Evolutionary conservation across 192 early-diverging fungal genomes (phyloP).

Genomic region (Dissophora ornata): DNA sequence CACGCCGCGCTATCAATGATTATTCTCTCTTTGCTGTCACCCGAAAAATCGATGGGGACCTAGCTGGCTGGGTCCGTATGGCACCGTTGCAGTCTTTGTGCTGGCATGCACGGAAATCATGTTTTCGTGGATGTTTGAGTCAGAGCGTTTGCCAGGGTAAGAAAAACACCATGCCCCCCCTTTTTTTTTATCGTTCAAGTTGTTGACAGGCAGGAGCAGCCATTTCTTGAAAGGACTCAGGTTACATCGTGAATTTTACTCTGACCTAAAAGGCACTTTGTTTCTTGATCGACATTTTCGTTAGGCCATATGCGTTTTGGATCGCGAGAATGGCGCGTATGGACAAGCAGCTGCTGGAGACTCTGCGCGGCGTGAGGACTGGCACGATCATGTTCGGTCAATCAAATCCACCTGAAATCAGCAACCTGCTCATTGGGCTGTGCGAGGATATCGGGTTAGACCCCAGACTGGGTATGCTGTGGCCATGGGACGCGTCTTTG

Average conservation of each 20-base stretch:
- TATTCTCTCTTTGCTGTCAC: constrained; percentile 69
- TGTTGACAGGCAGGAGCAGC: no score
- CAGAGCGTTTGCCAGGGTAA: constrained; percentile 63
- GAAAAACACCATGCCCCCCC: no score
- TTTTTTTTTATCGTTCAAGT: no score
- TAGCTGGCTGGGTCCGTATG: constrained; percentile 55
- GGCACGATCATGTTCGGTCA: constrained; percentile 54
- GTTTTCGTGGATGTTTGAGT: constrained; percentile 70
- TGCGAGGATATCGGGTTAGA: constrained; percentile 50
- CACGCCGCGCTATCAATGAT: constrained; percentile 59
- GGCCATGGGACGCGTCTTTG: no score
- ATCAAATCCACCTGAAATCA: constrained; percentile 51
- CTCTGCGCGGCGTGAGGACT: constrained; percentile 52
- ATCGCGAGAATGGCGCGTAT: constrained; percentile 67
- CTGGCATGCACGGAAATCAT: constrained; percentile 69
- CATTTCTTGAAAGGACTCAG: no score
- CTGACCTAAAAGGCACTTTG: no score
- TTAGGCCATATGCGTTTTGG: constrained; percentile 70
- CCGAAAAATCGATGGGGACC: constrained; percentile 61
- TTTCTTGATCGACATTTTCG: no score
- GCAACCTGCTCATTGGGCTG: constrained; percentile 43
- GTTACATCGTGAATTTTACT: no score
- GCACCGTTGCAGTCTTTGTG: constrained; percentile 62
- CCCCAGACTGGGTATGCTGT: constrained; percentile 39
- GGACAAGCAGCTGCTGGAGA: constrained; percentile 65